Conservation (phyloP, 2,329 filamentous ascomycete genomes). For the Ophiognomonia clavigignenti-juglandacearum region DNA sequence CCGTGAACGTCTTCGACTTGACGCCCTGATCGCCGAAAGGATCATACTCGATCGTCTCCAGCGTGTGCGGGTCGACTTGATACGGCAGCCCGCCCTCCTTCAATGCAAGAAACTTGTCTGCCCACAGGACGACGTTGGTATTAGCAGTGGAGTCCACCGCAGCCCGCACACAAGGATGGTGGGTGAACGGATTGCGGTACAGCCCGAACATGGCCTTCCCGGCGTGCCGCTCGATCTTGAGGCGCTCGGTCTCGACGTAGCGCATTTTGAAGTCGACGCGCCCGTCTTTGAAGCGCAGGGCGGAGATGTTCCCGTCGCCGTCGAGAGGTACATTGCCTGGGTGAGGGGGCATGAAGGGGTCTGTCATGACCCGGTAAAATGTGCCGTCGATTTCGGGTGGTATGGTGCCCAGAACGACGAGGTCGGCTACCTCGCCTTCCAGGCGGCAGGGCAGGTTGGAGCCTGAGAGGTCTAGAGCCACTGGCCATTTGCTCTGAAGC, state of each 20-base stretch:
- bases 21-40: constrained; percentile 31
- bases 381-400: constrained; percentile 27
- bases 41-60: constrained; percentile 30
- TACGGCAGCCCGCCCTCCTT: constrained; percentile 37
- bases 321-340: constrained; percentile 31
- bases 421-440: constrained; percentile 19
- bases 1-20: constrained; percentile 29
- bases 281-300: constrained; percentile 28
- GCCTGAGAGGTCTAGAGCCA: constrained; percentile 3
- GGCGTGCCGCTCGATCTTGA: constrained; percentile 26
- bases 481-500: constrained; percentile 11
- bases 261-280: constrained; percentile 25
- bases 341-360: constrained; percentile 31
- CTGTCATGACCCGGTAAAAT: constrained; percentile 36
- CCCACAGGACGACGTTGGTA: constrained; percentile 44
- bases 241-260: constrained; percentile 33
- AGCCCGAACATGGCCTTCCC: constrained; percentile 26
- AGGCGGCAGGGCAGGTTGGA: constrained; percentile 18
- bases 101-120: constrained; percentile 36
- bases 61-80: constrained; percentile 28
- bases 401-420: constrained; percentile 24
- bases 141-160: constrained; percentile 36
- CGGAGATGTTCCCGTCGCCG: constrained; percentile 32
- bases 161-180: constrained; percentile 26
- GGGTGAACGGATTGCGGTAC: constrained; percentile 29